Evolutionary conservation across 352 stramenopile genomes (phyloP).

Genomic region (Globisporangium polare): DNA sequence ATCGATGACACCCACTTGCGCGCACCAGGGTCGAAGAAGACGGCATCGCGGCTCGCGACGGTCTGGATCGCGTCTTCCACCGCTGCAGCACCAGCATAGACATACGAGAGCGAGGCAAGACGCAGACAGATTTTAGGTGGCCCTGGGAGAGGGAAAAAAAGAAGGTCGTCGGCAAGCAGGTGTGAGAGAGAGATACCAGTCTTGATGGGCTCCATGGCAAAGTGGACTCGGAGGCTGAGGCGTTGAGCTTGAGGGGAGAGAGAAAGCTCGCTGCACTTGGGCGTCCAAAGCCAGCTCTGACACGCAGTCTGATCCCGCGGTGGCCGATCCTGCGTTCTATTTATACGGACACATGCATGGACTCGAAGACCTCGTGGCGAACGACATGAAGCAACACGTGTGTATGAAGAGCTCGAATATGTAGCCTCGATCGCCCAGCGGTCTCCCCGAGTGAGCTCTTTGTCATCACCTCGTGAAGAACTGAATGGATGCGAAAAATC

Average conservation of each 20-base stretch:
- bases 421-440: no score
- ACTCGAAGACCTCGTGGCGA: no score
- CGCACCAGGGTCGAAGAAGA: slow-evolving; percentile 42
- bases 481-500: no score
- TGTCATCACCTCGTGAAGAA: no score
- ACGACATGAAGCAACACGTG: no score
- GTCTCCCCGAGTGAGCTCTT: no score
- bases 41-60: slow-evolving; percentile 40
- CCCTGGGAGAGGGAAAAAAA: no score
- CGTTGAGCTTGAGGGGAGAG: neutral
- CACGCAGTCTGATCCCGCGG: neutral
- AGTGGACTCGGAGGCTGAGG: neutral
- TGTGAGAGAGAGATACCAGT: neutral
- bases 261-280: neutral
- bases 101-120: neutral
- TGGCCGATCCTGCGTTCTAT: neutral
- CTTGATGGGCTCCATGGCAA: slow-evolving; percentile 2
- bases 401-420: no score
- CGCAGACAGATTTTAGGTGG: neutral
- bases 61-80: slow-evolving; percentile 51
- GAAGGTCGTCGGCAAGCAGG: no score
- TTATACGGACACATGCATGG: neutral
- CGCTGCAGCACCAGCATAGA: slow-evolving; percentile 16
- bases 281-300: neutral
- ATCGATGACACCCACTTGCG: slow-evolving; percentile 42